phyloP scores from a whole-genome alignment of 345 rosid species.

The Jatropha curcas region DNA sequence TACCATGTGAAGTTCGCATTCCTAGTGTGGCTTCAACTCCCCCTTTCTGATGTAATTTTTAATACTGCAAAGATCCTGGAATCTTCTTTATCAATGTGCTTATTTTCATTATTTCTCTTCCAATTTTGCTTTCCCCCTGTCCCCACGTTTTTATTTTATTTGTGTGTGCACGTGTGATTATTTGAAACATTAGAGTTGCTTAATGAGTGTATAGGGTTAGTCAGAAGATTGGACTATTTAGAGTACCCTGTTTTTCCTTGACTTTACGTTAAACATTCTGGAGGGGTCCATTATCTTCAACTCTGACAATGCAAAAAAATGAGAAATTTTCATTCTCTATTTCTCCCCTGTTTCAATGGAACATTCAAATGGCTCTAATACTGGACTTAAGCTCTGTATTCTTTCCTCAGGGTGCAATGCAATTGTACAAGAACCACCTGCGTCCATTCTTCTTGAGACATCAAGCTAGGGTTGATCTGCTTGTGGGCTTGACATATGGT shows the following conservation, averaged over 20 bases:
- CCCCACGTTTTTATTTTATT: too few species aligned
- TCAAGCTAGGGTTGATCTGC: conserved; percentile 52
- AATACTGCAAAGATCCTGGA: neutral
- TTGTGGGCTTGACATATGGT: conserved; percentile 39
- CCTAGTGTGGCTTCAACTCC: conserved; percentile 69
- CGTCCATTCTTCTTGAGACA: conserved; percentile 62
- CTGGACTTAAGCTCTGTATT: too few species aligned
- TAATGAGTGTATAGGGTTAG: neutral
- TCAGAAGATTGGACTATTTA: too few species aligned
- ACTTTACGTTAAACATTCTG: neutral
- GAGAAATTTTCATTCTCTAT: neutral
- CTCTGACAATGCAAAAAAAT: too few species aligned
- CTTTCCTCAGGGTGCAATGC: conserved; percentile 57
- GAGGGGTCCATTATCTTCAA: neutral
- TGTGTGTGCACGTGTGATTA: neutral
- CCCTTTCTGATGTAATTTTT: conserved; percentile 36
- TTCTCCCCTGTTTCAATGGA: neutral
- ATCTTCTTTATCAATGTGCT: neutral
- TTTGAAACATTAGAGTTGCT: neutral
- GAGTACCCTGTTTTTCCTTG: neutral
- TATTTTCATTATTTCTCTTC: neutral
- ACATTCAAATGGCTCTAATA: neutral
- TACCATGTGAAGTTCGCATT: conserved; percentile 71
- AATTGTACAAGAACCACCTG: conserved; percentile 52
- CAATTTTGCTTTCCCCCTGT: neutral